These are phyloP conservation scores for Nannochloris sp. DNA, from an alignment of 139 green algal genomes.

Conservation along the genomic window DNA sequence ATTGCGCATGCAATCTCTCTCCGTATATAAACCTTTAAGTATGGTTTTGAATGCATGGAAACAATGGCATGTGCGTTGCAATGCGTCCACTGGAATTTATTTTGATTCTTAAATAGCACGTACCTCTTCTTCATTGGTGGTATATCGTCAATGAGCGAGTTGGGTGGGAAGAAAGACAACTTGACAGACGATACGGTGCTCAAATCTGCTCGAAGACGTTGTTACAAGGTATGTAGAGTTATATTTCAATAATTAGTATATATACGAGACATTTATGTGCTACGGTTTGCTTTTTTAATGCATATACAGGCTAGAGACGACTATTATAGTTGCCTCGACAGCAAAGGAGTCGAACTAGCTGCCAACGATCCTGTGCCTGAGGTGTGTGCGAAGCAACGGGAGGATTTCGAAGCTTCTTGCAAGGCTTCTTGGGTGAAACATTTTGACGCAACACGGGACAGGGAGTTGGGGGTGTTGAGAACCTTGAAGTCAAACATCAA, in stretches of 20 bases:
- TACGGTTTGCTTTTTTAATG: conserved; percentile 19
- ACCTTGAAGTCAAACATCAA: conserved; percentile 40
- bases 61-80: too few relatives aligned
- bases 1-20: too few relatives aligned
- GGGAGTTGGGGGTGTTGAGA: conserved; percentile 30
- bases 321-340: conserved; percentile 50
- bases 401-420: conserved; percentile 46
- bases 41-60: too few relatives aligned
- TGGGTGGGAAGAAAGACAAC: neutral
- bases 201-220: conserved; percentile 16
- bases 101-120: too few relatives aligned
- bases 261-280: too few relatives aligned
- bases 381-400: conserved; percentile 39
- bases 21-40: too few relatives aligned
- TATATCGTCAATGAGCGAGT: too few relatives aligned
- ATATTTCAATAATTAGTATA: conserved; percentile 18
- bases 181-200: conserved; percentile 12
- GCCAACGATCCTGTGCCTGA: conserved; percentile 23
- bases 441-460: conserved; percentile 61
- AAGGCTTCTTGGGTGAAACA: conserved; percentile 60
- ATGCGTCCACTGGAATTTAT: too few relatives aligned
- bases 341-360: conserved; percentile 25
- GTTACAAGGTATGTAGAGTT: conserved; percentile 25
- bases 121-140: too few relatives aligned
- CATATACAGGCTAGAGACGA: conserved; percentile 45